These are phyloP conservation scores for Cicer bijugum DNA, from an alignment of 306 rosid genomes.

Conservation along the genomic window DNA sequence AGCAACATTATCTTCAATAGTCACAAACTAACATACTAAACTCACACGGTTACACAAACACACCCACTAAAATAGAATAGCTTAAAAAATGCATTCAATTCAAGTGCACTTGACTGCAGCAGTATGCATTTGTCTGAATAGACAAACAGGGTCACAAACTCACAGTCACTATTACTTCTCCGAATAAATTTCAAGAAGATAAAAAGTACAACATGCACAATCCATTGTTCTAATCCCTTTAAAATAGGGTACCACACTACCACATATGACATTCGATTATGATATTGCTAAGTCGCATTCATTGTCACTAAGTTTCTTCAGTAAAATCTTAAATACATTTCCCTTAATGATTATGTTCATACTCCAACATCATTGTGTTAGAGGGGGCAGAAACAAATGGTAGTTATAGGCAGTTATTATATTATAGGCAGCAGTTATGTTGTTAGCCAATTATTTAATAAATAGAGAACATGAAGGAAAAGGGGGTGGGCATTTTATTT, in stretches of 20 bases:
- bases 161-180: background rate
- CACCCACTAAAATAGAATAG: background rate
- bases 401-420: too few species aligned
- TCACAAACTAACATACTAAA: slow-evolving; percentile 4
- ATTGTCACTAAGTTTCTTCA: slow-evolving; percentile 17
- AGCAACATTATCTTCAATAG: slow-evolving; percentile 24
- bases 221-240: background rate
- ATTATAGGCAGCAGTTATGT: too few species aligned
- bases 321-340: background rate
- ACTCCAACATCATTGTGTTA: background rate
- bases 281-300: background rate
- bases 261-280: too few species aligned
- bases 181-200: background rate
- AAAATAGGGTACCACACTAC: background rate
- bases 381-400: too few species aligned
- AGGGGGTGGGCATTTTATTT: too few species aligned
- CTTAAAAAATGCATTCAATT: slow-evolving; percentile 5
- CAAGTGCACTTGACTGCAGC: background rate
- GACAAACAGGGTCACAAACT: slow-evolving; percentile 3
- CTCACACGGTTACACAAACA: background rate
- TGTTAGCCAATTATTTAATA: too few species aligned
- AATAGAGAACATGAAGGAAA: too few species aligned
- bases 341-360: background rate
- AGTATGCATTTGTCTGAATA: slow-evolving; percentile 1
- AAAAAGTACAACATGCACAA: slow-evolving; percentile 12